Conservation (phyloP, 2,329 filamentous ascomycete species). For the Cordyceps farinosa region DNA sequence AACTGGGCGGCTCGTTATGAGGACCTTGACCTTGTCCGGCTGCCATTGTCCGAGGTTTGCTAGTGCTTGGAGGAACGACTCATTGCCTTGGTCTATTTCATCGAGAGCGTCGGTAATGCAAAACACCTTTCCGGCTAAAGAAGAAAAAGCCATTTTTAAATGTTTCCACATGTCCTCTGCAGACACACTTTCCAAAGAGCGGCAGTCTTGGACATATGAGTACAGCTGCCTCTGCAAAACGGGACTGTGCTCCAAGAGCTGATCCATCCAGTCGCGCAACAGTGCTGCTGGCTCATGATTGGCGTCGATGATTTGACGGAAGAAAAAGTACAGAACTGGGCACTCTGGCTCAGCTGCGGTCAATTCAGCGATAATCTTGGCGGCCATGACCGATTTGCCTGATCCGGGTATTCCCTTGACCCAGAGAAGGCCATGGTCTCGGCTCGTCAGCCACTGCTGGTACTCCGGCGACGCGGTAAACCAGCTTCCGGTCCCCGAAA, state of each 20-base stretch:
- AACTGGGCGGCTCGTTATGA: conserved; percentile 42
- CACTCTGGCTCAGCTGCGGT: neutral
- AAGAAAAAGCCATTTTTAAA: conserved; percentile 21
- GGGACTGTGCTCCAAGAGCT: conserved; percentile 30
- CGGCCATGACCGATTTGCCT: conserved; percentile 37
- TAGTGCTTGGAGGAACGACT: conserved; percentile 33
- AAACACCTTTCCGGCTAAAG: conserved; percentile 29
- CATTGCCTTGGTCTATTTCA: conserved; percentile 41
- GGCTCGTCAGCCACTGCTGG: conserved; percentile 19
- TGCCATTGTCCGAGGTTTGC: conserved; percentile 30
- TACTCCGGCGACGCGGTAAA: conserved; percentile 20
- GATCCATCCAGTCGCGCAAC: conserved; percentile 35
- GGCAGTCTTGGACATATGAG: conserved; percentile 25
- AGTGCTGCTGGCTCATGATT: conserved; percentile 31
- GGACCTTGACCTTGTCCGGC: conserved; percentile 35
- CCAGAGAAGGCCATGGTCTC: conserved; percentile 26
- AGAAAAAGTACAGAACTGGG: conserved; percentile 39
- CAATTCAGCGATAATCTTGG: conserved; percentile 23
- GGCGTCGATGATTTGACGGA: conserved; percentile 36
- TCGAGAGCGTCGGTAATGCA: conserved; percentile 44
- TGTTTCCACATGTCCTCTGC: conserved; percentile 6
- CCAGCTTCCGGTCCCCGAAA: conserved; percentile 24
- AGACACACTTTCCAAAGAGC: neutral
- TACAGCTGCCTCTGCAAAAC: conserved; percentile 30
- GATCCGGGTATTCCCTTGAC: conserved; percentile 37